Conservation (phyloP, 2,329 filamentous ascomycete species). For the Cyclaneusma minus region DNA sequence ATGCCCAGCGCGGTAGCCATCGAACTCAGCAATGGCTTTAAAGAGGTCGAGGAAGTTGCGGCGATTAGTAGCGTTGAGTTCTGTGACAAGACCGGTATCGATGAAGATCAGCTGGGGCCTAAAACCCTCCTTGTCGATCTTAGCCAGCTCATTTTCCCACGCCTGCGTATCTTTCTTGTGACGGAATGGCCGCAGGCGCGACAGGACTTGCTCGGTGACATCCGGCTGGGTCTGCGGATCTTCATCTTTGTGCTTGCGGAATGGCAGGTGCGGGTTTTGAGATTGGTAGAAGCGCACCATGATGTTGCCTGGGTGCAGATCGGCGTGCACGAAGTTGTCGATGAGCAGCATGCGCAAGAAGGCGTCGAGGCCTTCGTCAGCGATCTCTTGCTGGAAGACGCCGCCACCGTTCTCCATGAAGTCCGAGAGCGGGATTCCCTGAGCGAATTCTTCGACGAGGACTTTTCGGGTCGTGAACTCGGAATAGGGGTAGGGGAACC, state of each 20-base stretch:
- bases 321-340: constrained; percentile 95
- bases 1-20: constrained; percentile 87
- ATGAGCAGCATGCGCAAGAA: constrained; percentile 94
- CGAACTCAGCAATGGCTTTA: constrained; percentile 88
- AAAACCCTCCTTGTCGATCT: constrained; percentile 77
- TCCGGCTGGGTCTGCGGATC: constrained; percentile 40
- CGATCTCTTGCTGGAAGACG: constrained; percentile 85
- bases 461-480: constrained; percentile 89
- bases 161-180: constrained; percentile 42
- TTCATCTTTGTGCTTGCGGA: constrained; percentile 20
- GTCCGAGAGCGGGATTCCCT: constrained; percentile 79
- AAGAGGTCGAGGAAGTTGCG: constrained; percentile 90
- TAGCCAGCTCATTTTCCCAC: constrained; percentile 60
- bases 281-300: constrained; percentile 98
- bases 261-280: constrained; percentile 49
- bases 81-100: constrained; percentile 87
- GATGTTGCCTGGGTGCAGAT: constrained; percentile 94
- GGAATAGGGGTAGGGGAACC: constrained; percentile 88
- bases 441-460: constrained; percentile 87
- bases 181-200: constrained; percentile 60
- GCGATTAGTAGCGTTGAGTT: constrained; percentile 76
- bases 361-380: constrained; percentile 85
- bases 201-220: constrained; percentile 75
- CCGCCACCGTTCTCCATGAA: constrained; percentile 88
- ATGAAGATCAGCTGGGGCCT: constrained; percentile 93